These are phyloP conservation scores for Fusarium sp. DNA, from an alignment of 2,329 filamentous ascomycete species.

Conservation along the genomic window DNA sequence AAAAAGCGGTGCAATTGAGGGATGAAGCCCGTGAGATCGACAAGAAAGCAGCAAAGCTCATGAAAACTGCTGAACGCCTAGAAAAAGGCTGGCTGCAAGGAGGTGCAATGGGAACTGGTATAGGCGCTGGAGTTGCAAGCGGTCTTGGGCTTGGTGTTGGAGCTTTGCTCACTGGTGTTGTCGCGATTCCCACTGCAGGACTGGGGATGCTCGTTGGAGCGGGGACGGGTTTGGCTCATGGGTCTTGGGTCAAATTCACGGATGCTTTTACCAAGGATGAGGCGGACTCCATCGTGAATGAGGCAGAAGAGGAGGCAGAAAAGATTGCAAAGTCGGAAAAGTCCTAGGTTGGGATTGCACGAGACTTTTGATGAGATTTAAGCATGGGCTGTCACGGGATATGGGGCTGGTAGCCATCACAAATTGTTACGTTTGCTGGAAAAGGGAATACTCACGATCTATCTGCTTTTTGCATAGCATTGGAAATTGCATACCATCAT, in stretches of 20 bases:
- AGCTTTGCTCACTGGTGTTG: slow-evolving; percentile 37
- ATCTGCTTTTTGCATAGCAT: too few relatives aligned
- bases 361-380: background rate
- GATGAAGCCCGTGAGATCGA: slow-evolving; percentile 36
- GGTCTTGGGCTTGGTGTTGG: slow-evolving; percentile 39
- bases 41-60: slow-evolving; percentile 44
- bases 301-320: slow-evolving; percentile 39
- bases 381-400: too few relatives aligned
- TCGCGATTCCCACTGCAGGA: slow-evolving; percentile 40
- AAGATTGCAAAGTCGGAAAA: slow-evolving; percentile 24
- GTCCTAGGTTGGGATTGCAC: background rate
- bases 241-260: slow-evolving; percentile 43
- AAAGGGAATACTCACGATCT: too few relatives aligned
- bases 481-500: too few relatives aligned
- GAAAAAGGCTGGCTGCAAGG: slow-evolving; percentile 45
- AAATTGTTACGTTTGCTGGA: too few relatives aligned
- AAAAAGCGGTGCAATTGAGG: slow-evolving; percentile 31
- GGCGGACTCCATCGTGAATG: slow-evolving; percentile 33
- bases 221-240: slow-evolving; percentile 40
- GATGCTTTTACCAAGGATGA: slow-evolving; percentile 43
- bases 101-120: slow-evolving; percentile 42
- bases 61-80: slow-evolving; percentile 41
- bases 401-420: too few relatives aligned
- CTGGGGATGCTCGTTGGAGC: slow-evolving; percentile 42
- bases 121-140: slow-evolving; percentile 43